Evolutionary conservation across 2,329 filamentous ascomycete genomes (phyloP).

Genomic region (Paramyrothecium sp.): DNA sequence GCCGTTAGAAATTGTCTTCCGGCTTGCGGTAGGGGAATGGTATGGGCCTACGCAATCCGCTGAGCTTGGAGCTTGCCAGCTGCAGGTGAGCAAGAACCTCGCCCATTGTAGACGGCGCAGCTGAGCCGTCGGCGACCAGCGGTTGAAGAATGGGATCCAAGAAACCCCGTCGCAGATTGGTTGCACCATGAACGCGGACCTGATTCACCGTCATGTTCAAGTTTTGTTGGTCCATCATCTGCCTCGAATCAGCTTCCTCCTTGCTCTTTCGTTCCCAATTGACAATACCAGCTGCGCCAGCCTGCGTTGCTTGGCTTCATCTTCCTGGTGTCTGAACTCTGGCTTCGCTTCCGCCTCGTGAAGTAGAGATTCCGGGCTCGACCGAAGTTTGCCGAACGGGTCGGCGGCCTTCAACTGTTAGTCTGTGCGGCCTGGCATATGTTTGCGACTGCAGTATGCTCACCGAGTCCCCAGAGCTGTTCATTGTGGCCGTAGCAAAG

Average conservation of each 20-base stretch:
- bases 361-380: slow-evolving; percentile 34
- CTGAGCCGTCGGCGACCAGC: slow-evolving; percentile 66
- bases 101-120: slow-evolving; percentile 71
- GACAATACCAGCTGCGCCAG: slow-evolving; percentile 33
- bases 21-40: background rate
- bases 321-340: slow-evolving; percentile 31
- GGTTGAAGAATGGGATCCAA: slow-evolving; percentile 80
- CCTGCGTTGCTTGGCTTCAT: slow-evolving; percentile 37
- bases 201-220: slow-evolving; percentile 86
- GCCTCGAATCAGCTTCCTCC: slow-evolving; percentile 13
- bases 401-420: slow-evolving; percentile 29
- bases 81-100: slow-evolving; percentile 76
- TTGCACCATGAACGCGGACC: slow-evolving; percentile 78
- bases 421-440: slow-evolving; percentile 11
- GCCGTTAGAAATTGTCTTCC: slow-evolving; percentile 18
- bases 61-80: slow-evolving; percentile 69
- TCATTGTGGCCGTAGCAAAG: background rate
- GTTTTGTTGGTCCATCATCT: slow-evolving; percentile 70
- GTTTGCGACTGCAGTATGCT: slow-evolving; percentile 9
- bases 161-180: slow-evolving; percentile 80
- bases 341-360: slow-evolving; percentile 36
- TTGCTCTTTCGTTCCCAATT: background rate
- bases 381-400: slow-evolving; percentile 37
- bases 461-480: slow-evolving; percentile 22
- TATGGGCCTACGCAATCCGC: slow-evolving; percentile 69